These are phyloP conservation scores for Inga leiocalycina DNA, from an alignment of 306 rosid genomes.

Conservation along the genomic window DNA sequence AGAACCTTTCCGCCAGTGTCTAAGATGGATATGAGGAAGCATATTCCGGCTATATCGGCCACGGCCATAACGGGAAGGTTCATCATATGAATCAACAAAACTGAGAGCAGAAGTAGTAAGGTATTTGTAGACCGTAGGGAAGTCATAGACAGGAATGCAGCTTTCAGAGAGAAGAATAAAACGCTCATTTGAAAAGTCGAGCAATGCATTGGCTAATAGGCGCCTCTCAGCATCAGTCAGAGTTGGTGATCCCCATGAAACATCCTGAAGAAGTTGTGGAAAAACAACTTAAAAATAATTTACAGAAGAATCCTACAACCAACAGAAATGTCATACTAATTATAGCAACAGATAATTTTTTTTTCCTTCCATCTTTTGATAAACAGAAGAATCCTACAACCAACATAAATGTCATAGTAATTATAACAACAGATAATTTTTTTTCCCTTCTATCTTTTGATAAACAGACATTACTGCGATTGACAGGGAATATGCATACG, in stretches of 20 bases:
- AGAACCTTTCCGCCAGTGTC: constrained; percentile 95
- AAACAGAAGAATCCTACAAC: not conserved
- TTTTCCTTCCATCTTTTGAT: not conserved
- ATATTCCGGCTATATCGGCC: constrained; percentile 89
- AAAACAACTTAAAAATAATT: not conserved
- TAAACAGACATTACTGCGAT: not conserved
- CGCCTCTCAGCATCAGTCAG: constrained; percentile 93
- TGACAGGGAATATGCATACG: not conserved
- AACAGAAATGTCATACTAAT: not conserved
- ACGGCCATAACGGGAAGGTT: constrained; percentile 91
- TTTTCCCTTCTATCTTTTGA: not conserved
- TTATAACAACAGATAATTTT: not conserved
- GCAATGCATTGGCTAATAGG: constrained; percentile 85
- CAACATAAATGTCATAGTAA: not conserved
- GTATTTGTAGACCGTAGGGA: constrained; percentile 75
- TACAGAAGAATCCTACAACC: not conserved
- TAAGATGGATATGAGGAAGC: constrained; percentile 80
- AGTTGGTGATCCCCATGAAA: constrained; percentile 81
- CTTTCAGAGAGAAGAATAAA: constrained; percentile 95
- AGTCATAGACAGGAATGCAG: constrained; percentile 88
- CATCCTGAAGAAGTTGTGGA: constrained; percentile 50
- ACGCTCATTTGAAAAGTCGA: constrained; percentile 83
- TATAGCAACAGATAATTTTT: not conserved
- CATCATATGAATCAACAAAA: constrained; percentile 86
- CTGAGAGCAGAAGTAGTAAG: constrained; percentile 66